Evolutionary conservation across 2,329 filamentous ascomycete species (phyloP).

Genomic region (Exophiala sp.): DNA sequence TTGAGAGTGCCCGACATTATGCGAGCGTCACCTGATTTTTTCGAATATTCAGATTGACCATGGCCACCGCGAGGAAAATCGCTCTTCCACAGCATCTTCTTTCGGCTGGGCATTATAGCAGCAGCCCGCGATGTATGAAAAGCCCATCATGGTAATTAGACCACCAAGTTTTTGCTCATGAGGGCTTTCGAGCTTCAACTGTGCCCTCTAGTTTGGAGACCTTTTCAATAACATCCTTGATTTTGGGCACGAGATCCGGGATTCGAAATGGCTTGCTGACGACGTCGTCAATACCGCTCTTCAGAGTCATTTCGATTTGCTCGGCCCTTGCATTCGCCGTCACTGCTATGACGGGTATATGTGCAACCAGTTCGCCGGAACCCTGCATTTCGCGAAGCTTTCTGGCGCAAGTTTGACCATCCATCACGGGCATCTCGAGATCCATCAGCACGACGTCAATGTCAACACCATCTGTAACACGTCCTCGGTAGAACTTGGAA

Average conservation of each 20-base stretch:
- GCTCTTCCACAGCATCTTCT: no score
- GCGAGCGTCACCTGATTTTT: no score
- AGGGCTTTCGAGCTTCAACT: not conserved
- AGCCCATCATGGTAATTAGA: no score
- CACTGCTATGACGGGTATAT: conserved; percentile 36
- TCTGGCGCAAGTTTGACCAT: conserved; percentile 69
- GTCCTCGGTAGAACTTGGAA: conserved; percentile 62
- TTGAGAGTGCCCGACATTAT: no score
- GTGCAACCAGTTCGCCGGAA: conserved; percentile 41
- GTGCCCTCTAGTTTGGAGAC: conserved; percentile 29
- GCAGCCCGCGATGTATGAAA: no score
- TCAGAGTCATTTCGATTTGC: conserved; percentile 68
- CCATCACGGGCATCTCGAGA: conserved; percentile 80
- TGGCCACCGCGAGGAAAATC: no score
- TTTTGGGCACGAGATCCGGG: conserved; percentile 65
- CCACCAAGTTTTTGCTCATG: no score
- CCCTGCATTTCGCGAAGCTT: conserved; percentile 66
- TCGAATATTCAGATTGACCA: no score
- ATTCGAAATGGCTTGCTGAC: conserved; percentile 79
- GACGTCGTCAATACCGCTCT: conserved; percentile 72
- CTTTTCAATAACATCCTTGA: conserved; percentile 51
- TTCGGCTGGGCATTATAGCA: no score
- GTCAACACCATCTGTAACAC: conserved; percentile 11
- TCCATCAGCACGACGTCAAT: conserved; percentile 73
- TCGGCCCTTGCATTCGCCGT: conserved; percentile 74